Percentiles rank a stretch among this genome's conserved stretches.
phyloP scores from a whole-genome alignment of 768 basidiomycete species.

The Candolleomyces aberdarensis region DNA sequence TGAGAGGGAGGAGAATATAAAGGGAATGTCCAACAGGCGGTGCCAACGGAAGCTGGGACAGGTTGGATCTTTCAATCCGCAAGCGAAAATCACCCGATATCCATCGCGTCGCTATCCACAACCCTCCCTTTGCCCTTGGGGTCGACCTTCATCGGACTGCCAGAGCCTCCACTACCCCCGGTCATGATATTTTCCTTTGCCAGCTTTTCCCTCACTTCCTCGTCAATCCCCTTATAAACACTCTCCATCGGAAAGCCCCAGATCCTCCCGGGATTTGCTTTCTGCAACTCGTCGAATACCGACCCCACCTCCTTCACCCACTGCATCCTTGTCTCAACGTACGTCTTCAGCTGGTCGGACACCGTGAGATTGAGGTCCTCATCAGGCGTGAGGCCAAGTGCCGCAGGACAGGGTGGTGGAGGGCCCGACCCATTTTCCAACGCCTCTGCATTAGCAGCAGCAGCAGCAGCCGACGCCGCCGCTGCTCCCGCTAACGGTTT shows the following conservation, averaged over 20 bases:
- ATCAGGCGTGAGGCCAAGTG: conserved; percentile 66
- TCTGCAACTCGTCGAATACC: conserved; percentile 74
- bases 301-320: conserved; percentile 78
- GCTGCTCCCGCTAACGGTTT: conserved; percentile 32
- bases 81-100: conserved; percentile 47
- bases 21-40: conserved; percentile 12
- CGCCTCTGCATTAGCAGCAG: conserved; percentile 21
- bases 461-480: conserved; percentile 17
- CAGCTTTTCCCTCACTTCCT: conserved; percentile 48
- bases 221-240: conserved; percentile 73
- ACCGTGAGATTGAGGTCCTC: conserved; percentile 62
- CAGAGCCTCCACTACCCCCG: conserved; percentile 12
- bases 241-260: conserved; percentile 77
- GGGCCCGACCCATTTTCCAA: conserved; percentile 22
- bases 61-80: background rate
- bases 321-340: conserved; percentile 71
- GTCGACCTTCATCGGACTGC: background rate
- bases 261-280: conserved; percentile 60
- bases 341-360: conserved; percentile 62
- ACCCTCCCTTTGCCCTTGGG: conserved; percentile 41
- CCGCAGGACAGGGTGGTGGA: conserved; percentile 65
- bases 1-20: conserved; percentile 12
- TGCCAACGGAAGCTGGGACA: too few species aligned
- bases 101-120: conserved; percentile 56
- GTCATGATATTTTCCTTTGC: conserved; percentile 16